Conservation (phyloP, 2,329 filamentous ascomycete species). For the Fusarium setosum region DNA sequence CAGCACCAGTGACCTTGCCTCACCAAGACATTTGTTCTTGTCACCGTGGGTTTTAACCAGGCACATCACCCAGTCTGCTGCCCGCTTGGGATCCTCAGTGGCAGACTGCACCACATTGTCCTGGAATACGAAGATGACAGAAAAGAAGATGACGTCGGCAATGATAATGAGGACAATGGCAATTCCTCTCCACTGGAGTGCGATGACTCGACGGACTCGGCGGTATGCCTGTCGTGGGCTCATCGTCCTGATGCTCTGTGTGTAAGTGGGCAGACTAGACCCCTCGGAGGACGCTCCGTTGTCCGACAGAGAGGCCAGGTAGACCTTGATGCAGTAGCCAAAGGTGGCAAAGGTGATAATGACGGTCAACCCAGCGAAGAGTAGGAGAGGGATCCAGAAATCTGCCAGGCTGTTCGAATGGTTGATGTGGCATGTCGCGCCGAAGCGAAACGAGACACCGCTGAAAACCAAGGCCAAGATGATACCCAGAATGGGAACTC, state of each 20-base stretch:
- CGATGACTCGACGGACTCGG: conserved; percentile 85
- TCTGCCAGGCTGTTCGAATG: conserved; percentile 83
- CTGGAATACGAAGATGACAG: conserved; percentile 89
- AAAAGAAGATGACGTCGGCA: conserved; percentile 92
- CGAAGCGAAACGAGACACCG: conserved; percentile 94
- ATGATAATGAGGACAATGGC: conserved; percentile 91
- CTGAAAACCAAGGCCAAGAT: conserved; percentile 83
- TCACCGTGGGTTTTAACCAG: conserved; percentile 66
- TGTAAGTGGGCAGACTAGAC: conserved; percentile 77
- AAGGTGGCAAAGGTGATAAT: conserved; percentile 88
- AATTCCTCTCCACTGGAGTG: conserved; percentile 95
- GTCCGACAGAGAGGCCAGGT: conserved; percentile 85
- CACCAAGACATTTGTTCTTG: conserved; percentile 72
- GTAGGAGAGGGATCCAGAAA: conserved; percentile 90
- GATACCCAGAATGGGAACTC: conserved; percentile 81
- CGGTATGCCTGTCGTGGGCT: conserved; percentile 90
- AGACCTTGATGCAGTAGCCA: conserved; percentile 94
- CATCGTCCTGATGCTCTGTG: conserved; percentile 79
- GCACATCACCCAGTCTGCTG: conserved; percentile 77
- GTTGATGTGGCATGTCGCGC: conserved; percentile 93
- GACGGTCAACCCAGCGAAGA: conserved; percentile 80
- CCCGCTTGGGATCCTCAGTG: conserved; percentile 63
- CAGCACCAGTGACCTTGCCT: conserved; percentile 73
- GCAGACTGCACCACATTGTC: conserved; percentile 76
- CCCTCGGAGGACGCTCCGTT: conserved; percentile 76